phyloP scores from a whole-genome alignment of 352 stramenopile genomes.

The Blastocystis sp. region DNA sequence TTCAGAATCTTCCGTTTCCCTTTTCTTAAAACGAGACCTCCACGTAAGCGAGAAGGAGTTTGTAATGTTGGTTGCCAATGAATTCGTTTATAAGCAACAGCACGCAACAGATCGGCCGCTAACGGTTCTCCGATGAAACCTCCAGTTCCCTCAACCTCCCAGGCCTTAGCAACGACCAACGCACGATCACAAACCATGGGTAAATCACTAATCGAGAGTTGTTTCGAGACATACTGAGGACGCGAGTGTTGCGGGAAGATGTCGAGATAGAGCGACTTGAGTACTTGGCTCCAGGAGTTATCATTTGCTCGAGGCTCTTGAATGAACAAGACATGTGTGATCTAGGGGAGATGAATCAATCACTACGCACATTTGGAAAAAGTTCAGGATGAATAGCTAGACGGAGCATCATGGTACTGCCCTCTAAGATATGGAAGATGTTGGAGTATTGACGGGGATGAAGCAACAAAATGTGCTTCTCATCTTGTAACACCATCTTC shows the following conservation, averaged over 20 bases:
- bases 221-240: neutral
- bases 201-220: neutral
- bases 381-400: conserved; percentile 2
- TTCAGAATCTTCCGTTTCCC: conserved; percentile 40
- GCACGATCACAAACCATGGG: neutral
- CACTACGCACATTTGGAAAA: conserved; percentile 9
- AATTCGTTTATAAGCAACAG: neutral
- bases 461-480: neutral
- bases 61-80: neutral
- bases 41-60: neutral
- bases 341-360: neutral
- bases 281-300: too few relatives aligned
- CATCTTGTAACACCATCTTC: neutral
- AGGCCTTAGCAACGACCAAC: neutral
- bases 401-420: neutral
- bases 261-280: neutral
- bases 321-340: neutral
- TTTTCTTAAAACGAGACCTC: neutral
- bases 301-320: neutral
- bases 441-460: conserved; percentile 10
- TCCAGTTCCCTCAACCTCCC: neutral
- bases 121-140: conserved; percentile 30
- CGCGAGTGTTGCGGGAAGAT: neutral
- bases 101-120: conserved; percentile 16
- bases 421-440: conserved; percentile 31